These are phyloP conservation scores for Solanum appendiculatum DNA, from an alignment of 257 asterid species.

Conservation along the genomic window DNA sequence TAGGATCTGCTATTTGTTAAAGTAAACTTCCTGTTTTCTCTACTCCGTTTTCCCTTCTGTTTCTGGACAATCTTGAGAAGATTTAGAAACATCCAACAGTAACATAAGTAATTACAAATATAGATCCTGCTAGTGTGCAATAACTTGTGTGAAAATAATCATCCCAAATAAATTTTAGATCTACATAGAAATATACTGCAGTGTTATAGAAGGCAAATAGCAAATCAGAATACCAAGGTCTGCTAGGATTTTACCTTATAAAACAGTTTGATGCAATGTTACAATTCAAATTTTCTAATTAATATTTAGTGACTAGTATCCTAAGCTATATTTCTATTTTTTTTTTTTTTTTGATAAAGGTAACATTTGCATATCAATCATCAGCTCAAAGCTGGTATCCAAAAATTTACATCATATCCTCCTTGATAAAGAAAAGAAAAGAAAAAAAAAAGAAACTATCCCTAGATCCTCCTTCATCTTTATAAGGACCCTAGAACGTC, in stretches of 20 bases:
- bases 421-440: too few relatives aligned
- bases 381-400: too few relatives aligned
- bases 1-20: not conserved
- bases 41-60: not conserved
- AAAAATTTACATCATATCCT: too few relatives aligned
- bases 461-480: too few relatives aligned
- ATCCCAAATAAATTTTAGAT: not conserved
- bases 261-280: not conserved
- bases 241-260: not conserved
- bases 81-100: not conserved
- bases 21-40: not conserved
- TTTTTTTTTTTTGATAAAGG: too few relatives aligned
- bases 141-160: too few relatives aligned
- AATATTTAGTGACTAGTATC: not conserved
- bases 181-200: not conserved
- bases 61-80: not conserved
- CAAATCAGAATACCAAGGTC: not conserved
- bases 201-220: not conserved
- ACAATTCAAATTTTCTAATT: not conserved
- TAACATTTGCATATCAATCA: too few relatives aligned
- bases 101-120: not conserved
- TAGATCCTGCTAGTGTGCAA: not conserved
- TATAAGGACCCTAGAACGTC: too few relatives aligned
- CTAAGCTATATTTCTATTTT: not conserved
- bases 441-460: too few relatives aligned